Evolutionary conservation across 495 filamentous ascomycete genomes (phyloP), one percentile per base, ranked within the genome.

Genomic region (Hyaloscypha variabilis): DNA sequence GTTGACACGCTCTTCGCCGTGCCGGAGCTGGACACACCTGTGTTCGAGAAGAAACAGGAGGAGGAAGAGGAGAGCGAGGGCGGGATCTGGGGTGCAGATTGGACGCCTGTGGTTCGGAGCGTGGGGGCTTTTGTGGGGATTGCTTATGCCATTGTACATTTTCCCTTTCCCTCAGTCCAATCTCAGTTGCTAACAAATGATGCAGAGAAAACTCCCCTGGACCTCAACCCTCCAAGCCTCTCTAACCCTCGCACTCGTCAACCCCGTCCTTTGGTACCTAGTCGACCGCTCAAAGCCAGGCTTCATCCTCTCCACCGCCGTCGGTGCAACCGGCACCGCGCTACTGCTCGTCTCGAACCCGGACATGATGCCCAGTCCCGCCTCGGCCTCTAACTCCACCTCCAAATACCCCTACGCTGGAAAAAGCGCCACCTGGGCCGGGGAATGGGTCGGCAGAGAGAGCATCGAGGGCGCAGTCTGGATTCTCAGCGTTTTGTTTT

Each of bases 71-170:
- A 57, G 17, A 29, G 29, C 31, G 59, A 67, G 1, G 63, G 58
- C 2, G 58, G 63, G 11, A 67, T 68, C 26, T 67, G 68, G 29
- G 69, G 64, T n/a, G 81, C 84, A 1, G 91, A 92, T 65, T 97
- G 92, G 94, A 88, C 88, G 49, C 85, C 90, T 31, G 90, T 90
- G 11, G 87, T 97, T 23, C 82, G 95, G 61, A 91, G 93, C 65
- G 88, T 98, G 50, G 96, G 95, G 42, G 93, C 92, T 19, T 97
- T 99, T 77, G 87, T 97, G 26, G 95, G 95, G 14, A 95, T 99
- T 75, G 93, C 93, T 23, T 98, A 97, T 80, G 95, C 95, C 21
- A 97, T 99, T 81, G 91, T 94, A 82, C 75, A 87, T 81, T 63
- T 26, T 50, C 53, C 29, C 50, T 23, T 65, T 36, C 19, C 24